Base-by-base conservation (phyloP, 176 grass and related monocot genomes). In the Hordeum marinum region DNA sequence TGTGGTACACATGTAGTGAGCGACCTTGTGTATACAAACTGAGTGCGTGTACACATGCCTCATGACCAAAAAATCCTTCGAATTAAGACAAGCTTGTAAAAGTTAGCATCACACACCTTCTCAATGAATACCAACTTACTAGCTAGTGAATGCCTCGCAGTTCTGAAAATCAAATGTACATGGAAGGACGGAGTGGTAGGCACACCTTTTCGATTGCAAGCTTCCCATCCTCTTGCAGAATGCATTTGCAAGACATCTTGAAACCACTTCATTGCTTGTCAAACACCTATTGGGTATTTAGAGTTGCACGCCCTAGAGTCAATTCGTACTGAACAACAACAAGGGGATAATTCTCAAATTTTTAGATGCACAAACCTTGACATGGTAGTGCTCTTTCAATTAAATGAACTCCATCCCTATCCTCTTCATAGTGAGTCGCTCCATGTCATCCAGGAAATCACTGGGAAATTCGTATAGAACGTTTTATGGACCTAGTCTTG, bases 201-300 rank as follows among this genome's bases (percentile, higher is more conserved):
- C 40, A 29, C 29, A 29, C 29, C 29, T 29, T 29, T 52, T 60
- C 67, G 41, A 90, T 80, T 77, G 83, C 59, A 73, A 97, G 85
- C 42, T 34, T 58, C 25, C 87, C 85, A 85, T 92, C 88, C 52
- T 88, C 61, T 10, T 29, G 70, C 54, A 82, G 35, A 6, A 41
- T 83, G 79, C 94, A 97, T 73, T 94, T 97, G 87, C 89, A 97
- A 61, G 79, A 74, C 35, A 94, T 81, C 8, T 61, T 89, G 64
- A 70, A 87, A 84, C 82, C 77, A 29, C 52, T 78, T 57, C 27
- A 42, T 65, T 29, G 21, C 59, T 94, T 92, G 72, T 97, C 90
- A 55, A 88, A 46, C 11, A 97, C 80, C 94, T 94, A 2, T 24
- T 26, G 80, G 52, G 54, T 26, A 81, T 18, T 61, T 86, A 14